Evolutionary conservation across 2,329 filamentous ascomycete genomes (phyloP), one percentile per base, ranked within the genome.

Genomic region (Septoria petroselini): DNA sequence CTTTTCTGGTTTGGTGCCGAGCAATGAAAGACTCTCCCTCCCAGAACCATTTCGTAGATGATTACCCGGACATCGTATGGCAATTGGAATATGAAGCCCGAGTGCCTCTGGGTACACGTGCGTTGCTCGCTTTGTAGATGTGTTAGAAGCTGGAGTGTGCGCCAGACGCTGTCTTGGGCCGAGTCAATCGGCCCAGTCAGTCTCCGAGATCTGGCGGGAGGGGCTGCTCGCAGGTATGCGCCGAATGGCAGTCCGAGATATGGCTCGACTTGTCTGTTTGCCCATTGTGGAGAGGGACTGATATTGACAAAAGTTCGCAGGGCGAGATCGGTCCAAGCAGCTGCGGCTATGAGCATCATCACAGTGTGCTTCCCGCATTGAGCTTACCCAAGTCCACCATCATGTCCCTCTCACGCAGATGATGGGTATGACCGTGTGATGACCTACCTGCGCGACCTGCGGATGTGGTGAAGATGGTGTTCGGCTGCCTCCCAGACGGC

Each of bases 1-100:
- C 53, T 58, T 29, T 57, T 56, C 19, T 51, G 53, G n/a, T 58
- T 57, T 18, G 51, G 54, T 15, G 54, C 61, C 8, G 57, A 58
- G 19, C 66, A 52, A 35, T 67, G 64, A 31, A 65, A 57, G 5
- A 61, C 54, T 33, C 53, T 58, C 9, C 58, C 56, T 15, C 64
- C 64, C 7, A 66, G 53, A 4, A 66, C 57, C 52, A 65, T 56
- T 14, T 67, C 65, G 45, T 67, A 67, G 14, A 67, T 65, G 29
- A 67, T 62, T 39, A 66, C 45, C 11, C 64, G 61, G 7, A 67
- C 50, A 49, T 67, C 65, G 19, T 65, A 60, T 2, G 65, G 65
- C 18, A 67, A 55, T 33, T 51, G 61, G 4, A 57, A 48, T 15
- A 67, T 39, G 25, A 66, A 61, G 12, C 39, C 42, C 40, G 57